Conservation (phyloP, 208 protist genomes). For the Leishmania braziliensis region DNA sequence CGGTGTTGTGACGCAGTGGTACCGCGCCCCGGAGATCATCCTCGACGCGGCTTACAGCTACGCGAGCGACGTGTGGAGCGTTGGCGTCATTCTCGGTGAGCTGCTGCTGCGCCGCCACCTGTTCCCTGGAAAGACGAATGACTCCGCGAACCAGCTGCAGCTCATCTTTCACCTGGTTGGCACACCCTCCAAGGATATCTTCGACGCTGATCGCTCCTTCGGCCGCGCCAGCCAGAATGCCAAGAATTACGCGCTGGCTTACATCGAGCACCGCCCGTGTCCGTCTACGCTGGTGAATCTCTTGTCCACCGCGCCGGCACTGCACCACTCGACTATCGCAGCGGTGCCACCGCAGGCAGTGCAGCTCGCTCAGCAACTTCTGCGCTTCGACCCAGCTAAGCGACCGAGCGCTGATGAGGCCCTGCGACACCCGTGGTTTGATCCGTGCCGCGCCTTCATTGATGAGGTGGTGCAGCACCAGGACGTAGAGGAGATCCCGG, state of each 20-base stretch:
- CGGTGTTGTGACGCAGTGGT: constrained; percentile 93
- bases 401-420: constrained; percentile 82
- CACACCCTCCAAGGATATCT: constrained; percentile 90
- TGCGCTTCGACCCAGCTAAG: constrained; percentile 83
- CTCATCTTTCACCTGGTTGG: constrained; percentile 94
- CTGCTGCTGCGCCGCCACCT: constrained; percentile 90
- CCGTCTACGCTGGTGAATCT: constrained; percentile 52
- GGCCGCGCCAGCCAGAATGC: constrained; percentile 89
- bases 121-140: constrained; percentile 92
- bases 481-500: constrained; percentile 49
- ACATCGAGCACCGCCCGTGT: constrained; percentile 65
- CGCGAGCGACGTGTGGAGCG: constrained; percentile 88
- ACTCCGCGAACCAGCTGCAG: constrained; percentile 94
- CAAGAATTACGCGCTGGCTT: constrained; percentile 75
- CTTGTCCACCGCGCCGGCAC: constrained; percentile 48
- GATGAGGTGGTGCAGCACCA: constrained; percentile 71
- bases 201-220: constrained; percentile 77
- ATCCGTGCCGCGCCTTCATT: constrained; percentile 79
- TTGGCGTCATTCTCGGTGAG: constrained; percentile 92
- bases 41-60: constrained; percentile 87
- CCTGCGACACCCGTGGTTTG: constrained; percentile 85
- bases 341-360: constrained; percentile 44
- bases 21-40: constrained; percentile 93
- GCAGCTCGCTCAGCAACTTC: constrained; percentile 73
- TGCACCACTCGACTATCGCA: constrained; percentile 43